These are phyloP conservation scores for Coleophoma crateriformis DNA, from an alignment of 2,329 filamentous ascomycete species.

Conservation along the genomic window DNA sequence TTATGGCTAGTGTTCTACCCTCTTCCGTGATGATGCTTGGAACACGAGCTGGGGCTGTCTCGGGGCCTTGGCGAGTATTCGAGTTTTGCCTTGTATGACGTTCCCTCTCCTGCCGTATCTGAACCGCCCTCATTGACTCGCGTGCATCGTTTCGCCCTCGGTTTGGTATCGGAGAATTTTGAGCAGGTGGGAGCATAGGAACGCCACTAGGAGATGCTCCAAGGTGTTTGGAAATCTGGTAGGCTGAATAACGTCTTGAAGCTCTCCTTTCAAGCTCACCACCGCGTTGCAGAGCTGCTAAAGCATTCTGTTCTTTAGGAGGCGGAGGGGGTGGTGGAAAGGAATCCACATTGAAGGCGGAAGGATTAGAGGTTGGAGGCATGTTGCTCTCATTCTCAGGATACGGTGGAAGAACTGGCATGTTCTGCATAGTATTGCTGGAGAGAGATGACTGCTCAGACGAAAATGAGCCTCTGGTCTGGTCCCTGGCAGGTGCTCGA, in stretches of 20 bases:
- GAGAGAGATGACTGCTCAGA: slow-evolving; percentile 64
- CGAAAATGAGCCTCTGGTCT: slow-evolving; percentile 42
- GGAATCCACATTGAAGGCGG: slow-evolving; percentile 46
- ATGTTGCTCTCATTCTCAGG: slow-evolving; percentile 52
- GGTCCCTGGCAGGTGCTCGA: slow-evolving; percentile 37
- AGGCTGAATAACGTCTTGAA: slow-evolving; percentile 89
- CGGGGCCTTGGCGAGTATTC: slow-evolving; percentile 38
- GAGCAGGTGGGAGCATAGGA: slow-evolving; percentile 78
- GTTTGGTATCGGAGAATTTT: slow-evolving; percentile 80
- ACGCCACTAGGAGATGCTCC: slow-evolving; percentile 77
- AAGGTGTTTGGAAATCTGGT: slow-evolving; percentile 93
- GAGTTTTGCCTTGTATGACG: slow-evolving; percentile 37
- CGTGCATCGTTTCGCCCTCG: slow-evolving; percentile 70
- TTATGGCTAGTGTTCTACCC: slow-evolving; percentile 21
- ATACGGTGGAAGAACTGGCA: slow-evolving; percentile 69
- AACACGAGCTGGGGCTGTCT: slow-evolving; percentile 57
- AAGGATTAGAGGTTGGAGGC: slow-evolving; percentile 35
- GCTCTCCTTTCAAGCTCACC: slow-evolving; percentile 89
- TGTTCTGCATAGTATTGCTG: slow-evolving; percentile 71
- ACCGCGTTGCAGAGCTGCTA: slow-evolving; percentile 85
- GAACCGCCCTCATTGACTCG: slow-evolving; percentile 75
- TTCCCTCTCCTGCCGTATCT: slow-evolving; percentile 47
- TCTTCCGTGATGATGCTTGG: slow-evolving; percentile 57
- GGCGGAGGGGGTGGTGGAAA: slow-evolving; percentile 73
- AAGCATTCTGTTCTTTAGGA: slow-evolving; percentile 82